Conservation (phyloP, 2,329 filamentous ascomycete genomes). For the Trichothecium roseum region DNA sequence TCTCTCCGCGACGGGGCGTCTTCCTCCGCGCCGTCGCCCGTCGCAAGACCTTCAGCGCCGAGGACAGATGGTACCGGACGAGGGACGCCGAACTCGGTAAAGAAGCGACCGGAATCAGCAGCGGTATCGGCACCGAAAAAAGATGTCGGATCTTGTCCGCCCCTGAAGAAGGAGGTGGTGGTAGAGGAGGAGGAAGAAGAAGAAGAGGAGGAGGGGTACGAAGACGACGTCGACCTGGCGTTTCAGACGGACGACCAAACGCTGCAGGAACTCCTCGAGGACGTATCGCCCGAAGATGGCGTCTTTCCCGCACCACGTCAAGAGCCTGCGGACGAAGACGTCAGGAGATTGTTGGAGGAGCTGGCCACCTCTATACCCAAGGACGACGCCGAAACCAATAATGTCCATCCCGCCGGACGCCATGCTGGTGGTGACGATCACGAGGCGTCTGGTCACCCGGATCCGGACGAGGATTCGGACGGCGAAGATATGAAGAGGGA, state of each 20-base stretch:
- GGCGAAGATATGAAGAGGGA: constrained; percentile 35
- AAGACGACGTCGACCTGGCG: constrained; percentile 26
- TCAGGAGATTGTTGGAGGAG: constrained; percentile 25
- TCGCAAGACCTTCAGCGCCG: neutral
- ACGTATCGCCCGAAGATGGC: constrained; percentile 26
- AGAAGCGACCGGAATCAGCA: neutral
- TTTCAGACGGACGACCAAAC: constrained; percentile 40
- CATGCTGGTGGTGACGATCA: no score
- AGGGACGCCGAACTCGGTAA: no score
- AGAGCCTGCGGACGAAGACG: constrained; percentile 19
- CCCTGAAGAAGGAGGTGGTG: no score
- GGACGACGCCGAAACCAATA: constrained; percentile 6
- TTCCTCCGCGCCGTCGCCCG: constrained; percentile 5
- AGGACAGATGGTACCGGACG: neutral
- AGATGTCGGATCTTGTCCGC: no score
- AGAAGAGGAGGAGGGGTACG: constrained; percentile 10
- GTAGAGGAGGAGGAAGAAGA: neutral
- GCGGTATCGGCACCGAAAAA: neutral
- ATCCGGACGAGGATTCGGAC: constrained; percentile 35
- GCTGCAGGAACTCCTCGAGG: constrained; percentile 39
- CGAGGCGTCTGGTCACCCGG: no score
- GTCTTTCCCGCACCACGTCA: constrained; percentile 9
- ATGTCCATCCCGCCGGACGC: no score
- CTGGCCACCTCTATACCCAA: constrained; percentile 21
- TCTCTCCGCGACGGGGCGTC: constrained; percentile 32